A percentile compares a stretch with the other conserved stretches of the same genome.
Conservation (phyloP, 306 rosid species). For the Casuarina equisetifolia region DNA sequence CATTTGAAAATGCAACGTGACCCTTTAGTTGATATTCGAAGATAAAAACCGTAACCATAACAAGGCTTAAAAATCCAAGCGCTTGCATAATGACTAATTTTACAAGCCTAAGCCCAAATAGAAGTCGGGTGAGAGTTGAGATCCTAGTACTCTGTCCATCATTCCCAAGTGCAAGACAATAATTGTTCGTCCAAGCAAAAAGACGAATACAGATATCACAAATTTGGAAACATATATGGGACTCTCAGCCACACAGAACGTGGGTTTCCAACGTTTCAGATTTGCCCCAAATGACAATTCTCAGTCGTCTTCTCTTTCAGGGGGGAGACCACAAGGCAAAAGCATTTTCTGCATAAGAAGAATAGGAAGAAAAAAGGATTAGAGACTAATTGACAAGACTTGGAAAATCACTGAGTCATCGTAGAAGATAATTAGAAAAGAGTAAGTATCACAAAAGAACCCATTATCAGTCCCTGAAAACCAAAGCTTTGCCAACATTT, state of each 20-base stretch:
- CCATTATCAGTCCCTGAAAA: background rate
- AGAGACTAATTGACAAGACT: background rate
- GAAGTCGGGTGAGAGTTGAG: background rate
- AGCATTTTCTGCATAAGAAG: constrained; percentile 75
- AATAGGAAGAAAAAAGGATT: background rate
- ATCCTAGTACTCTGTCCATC: background rate
- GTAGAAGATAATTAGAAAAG: background rate
- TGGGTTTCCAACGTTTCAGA: constrained; percentile 4
- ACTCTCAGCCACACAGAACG: background rate
- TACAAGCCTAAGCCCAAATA: constrained; percentile 6
- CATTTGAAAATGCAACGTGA: background rate
- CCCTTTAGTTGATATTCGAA: background rate
- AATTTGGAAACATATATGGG: background rate
- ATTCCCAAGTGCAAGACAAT: background rate
- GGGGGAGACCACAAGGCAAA: constrained; percentile 90
- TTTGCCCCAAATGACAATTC: constrained; percentile 12
- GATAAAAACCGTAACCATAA: background rate
- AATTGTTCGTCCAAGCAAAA: constrained; percentile 6
- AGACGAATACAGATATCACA: background rate
- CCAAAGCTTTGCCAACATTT: background rate
- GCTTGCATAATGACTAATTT: background rate
- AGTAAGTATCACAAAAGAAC: background rate
- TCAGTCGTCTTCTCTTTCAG: constrained; percentile 89
- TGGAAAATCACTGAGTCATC: background rate
- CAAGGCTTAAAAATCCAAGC: background rate